A percentile compares a stretch with the other conserved stretches of the same genome.
Conservation (phyloP, 1,139 yeast genomes). For the Suhomyces coccinellae region DNA sequence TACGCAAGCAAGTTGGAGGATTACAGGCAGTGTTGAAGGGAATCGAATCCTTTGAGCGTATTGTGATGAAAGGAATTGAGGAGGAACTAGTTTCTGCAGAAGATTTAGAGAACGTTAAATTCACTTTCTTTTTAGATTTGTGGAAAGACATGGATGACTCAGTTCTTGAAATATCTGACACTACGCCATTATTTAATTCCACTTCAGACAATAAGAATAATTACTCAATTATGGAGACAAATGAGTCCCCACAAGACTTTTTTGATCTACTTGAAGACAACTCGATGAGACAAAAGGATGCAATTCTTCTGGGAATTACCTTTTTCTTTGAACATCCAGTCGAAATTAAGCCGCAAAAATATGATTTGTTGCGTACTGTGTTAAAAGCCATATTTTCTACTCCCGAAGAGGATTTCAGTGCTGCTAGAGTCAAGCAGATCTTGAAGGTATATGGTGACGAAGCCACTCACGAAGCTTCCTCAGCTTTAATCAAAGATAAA, state of each 20-base stretch:
- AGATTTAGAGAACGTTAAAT: slow-evolving; percentile 50
- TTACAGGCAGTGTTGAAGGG: slow-evolving; percentile 51
- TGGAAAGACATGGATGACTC: slow-evolving; percentile 57
- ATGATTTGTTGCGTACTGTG: slow-evolving; percentile 38
- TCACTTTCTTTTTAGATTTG: slow-evolving; percentile 49
- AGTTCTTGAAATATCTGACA: slow-evolving; percentile 29
- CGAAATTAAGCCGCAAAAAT: slow-evolving; percentile 20
- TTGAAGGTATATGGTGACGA: slow-evolving; percentile 46
- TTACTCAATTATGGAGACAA: slow-evolving; percentile 26
- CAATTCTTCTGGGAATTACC: slow-evolving; percentile 34
- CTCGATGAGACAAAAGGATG: slow-evolving; percentile 60
- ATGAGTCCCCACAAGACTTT: slow-evolving; percentile 27
- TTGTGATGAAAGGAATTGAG: slow-evolving; percentile 53
- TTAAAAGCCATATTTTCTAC: slow-evolving; percentile 66
- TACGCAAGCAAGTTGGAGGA: slow-evolving; percentile 59
- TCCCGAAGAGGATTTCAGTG: slow-evolving; percentile 46
- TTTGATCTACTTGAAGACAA: slow-evolving; percentile 42
- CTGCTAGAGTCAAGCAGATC: slow-evolving; percentile 42
- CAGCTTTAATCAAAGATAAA: slow-evolving; percentile 52
- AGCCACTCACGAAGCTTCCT: slow-evolving; percentile 49
- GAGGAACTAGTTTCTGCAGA: slow-evolving; percentile 46
- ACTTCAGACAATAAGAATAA: slow-evolving; percentile 29
- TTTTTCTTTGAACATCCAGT: slow-evolving; percentile 33
- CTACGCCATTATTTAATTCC: slow-evolving; percentile 36
- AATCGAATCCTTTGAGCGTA: slow-evolving; percentile 57